Evolutionary conservation across 176 grass and related monocot genomes (phyloP), one percentile per base, ranked within the genome.

Genomic region (Hordeum marinum): DNA sequence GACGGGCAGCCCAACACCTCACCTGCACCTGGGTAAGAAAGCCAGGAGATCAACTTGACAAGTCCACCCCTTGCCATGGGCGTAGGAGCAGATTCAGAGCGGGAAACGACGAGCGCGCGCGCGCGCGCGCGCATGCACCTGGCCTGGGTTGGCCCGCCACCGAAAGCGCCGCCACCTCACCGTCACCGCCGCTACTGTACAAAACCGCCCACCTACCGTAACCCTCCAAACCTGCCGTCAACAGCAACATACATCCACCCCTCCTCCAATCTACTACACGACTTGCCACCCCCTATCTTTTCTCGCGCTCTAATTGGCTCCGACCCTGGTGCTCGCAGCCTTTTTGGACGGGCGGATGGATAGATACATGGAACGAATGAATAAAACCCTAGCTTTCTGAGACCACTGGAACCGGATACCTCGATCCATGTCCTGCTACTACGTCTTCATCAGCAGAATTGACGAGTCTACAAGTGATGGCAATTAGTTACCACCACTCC

Each of bases 81-180:
- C n/a, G n/a, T 2, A 25, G 58, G 0, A 11, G n/a, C 58, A 25
- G 9, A 57, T 55, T 21, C 52, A 23, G 9, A 1, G 29, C 0
- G 61, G 34, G 25, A 77, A 84, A 84, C 29, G 72, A 48, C 71
- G 32, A 37, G 41, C 43, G 71, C 37, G 15, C 63, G 12, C 67
- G 15, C 63, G 12, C 67, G 35, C 66, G 35, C 58, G 31, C 42
- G 61, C 83, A 54, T 75, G 72, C 72, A 85, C 83, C 72, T 77
- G 83, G 3, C 32, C 32, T 34, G 29, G 59, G 72, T 55, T 24
- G 72, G 3, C 29, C 42, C 43, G 71, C 73, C 73, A 65, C 61
- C 74, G 62, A 78, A 68, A 78, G 45, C 74, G 34, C 74, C 60
- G 61, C 37, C 36, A 43, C 80, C 43, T 29, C 62, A 8, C 5